A percentile compares a stretch with the other conserved stretches of the same genome.
These are phyloP conservation scores for Geranium rotundifolium DNA, from an alignment of 345 rosid genomes.

Conservation along the genomic window DNA sequence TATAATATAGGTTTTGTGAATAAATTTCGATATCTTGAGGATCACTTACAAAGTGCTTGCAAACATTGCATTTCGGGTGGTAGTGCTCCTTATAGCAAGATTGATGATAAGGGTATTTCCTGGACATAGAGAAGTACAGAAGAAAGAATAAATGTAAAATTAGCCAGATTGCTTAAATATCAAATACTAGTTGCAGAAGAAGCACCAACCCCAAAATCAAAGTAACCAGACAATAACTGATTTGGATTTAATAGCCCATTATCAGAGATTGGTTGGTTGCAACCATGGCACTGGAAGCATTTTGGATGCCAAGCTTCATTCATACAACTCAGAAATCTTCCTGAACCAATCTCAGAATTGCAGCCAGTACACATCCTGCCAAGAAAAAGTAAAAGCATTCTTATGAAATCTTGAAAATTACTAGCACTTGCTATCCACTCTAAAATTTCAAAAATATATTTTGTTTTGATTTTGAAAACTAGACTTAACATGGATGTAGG, in stretches of 20 bases:
- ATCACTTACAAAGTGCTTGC: slow-evolving; percentile 70
- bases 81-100: slow-evolving; percentile 72
- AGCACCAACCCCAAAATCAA: not conserved
- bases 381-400: slow-evolving; percentile 6
- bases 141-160: slow-evolving; percentile 8
- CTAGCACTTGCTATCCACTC: too few species aligned
- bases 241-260: slow-evolving; percentile 45
- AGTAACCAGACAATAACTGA: slow-evolving; percentile 1
- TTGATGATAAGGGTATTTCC: slow-evolving; percentile 77
- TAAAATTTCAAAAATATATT: too few species aligned
- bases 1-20: too few species aligned
- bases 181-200: too few species aligned
- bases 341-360: slow-evolving; percentile 75
- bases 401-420: slow-evolving; percentile 6
- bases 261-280: slow-evolving; percentile 78
- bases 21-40: not conserved
- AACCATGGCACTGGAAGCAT: slow-evolving; percentile 77
- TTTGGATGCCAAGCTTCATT: slow-evolving; percentile 86
- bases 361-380: slow-evolving; percentile 92
- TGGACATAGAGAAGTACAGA: slow-evolving; percentile 68
- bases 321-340: slow-evolving; percentile 73
- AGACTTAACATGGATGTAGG: too few species aligned
- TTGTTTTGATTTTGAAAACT: too few species aligned
- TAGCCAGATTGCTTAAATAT: too few species aligned
- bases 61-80: slow-evolving; percentile 95